phyloP scores from a whole-genome alignment of 306 rosid genomes.

The Coriaria nepalensis region DNA sequence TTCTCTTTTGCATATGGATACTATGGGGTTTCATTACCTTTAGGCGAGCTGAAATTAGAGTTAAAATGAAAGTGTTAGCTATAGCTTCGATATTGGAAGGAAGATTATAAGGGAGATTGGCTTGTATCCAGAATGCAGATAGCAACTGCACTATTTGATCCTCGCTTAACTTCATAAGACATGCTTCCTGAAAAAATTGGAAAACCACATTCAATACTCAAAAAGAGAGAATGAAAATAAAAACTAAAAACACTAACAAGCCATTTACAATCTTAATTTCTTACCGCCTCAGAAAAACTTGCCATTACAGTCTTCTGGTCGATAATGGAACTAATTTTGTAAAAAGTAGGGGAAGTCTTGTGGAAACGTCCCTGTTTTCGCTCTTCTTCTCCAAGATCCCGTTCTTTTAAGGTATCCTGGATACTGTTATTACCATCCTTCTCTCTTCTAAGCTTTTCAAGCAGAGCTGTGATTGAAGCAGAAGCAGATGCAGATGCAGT shows the following conservation, averaged over 20 bases:
- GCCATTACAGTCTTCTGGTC: slow-evolving; percentile 51
- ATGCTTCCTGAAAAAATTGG: slow-evolving; percentile 53
- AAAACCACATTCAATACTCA: slow-evolving; percentile 8
- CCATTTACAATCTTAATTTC: slow-evolving; percentile 14
- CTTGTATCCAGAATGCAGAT: slow-evolving; percentile 89
- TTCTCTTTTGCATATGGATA: neutral
- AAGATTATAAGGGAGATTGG: slow-evolving; percentile 65
- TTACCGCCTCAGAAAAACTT: slow-evolving; percentile 44
- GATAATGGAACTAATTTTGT: slow-evolving; percentile 49
- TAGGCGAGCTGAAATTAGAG: slow-evolving; percentile 51
- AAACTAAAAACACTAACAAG: neutral
- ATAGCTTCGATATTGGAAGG: slow-evolving; percentile 87
- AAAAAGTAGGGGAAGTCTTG: slow-evolving; percentile 57
- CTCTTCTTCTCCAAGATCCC: slow-evolving; percentile 36
- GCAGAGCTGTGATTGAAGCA: slow-evolving; percentile 82
- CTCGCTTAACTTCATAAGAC: slow-evolving; percentile 66
- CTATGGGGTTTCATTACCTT: slow-evolving; percentile 33
- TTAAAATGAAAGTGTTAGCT: slow-evolving; percentile 57
- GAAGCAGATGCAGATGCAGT: slow-evolving; percentile 62
- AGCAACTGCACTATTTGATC: slow-evolving; percentile 79
- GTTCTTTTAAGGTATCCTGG: slow-evolving; percentile 39
- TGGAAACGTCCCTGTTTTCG: slow-evolving; percentile 49
- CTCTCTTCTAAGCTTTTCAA: slow-evolving; percentile 78
- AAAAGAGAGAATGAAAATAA: neutral
- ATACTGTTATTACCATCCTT: slow-evolving; percentile 26